phyloP scores from a whole-genome alignment of 2,329 filamentous ascomycete species.

The Samsoniella hepiali region DNA sequence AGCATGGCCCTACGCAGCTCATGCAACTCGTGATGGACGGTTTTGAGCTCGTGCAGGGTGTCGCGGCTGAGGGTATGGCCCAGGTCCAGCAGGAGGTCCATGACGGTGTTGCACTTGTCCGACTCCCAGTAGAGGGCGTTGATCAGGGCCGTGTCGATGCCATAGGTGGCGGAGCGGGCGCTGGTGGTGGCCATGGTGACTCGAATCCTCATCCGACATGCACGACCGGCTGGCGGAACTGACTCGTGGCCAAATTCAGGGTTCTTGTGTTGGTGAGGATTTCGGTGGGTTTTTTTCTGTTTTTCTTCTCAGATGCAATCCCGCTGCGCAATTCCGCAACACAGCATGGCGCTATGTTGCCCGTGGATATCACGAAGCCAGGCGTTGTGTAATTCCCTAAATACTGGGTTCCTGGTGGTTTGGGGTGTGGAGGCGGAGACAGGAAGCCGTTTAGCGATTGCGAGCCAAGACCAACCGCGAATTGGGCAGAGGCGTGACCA shows the following conservation, averaged over 20 bases:
- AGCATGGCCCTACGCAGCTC: slow-evolving; percentile 5
- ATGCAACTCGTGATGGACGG: background rate
- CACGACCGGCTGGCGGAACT: background rate
- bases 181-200: slow-evolving; percentile 2
- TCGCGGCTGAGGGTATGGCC: background rate
- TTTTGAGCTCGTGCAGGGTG: background rate
- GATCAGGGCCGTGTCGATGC: slow-evolving; percentile 11
- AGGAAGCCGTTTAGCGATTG: background rate
- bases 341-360: slow-evolving; percentile 5
- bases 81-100: background rate
- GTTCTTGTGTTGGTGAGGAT: background rate
- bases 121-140: slow-evolving; percentile 10
- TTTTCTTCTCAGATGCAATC: background rate
- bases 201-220: slow-evolving; percentile 2
- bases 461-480: background rate
- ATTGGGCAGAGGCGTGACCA: background rate
- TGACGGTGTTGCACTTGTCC: slow-evolving; percentile 6
- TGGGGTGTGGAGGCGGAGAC: slow-evolving; percentile 1
- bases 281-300: background rate
- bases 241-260: background rate
- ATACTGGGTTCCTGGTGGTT: background rate
- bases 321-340: background rate
- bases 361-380: background rate
- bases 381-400: background rate
- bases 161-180: background rate